Conservation (phyloP, 805 yeast species). For the Henningerozyma blattae region DNA sequence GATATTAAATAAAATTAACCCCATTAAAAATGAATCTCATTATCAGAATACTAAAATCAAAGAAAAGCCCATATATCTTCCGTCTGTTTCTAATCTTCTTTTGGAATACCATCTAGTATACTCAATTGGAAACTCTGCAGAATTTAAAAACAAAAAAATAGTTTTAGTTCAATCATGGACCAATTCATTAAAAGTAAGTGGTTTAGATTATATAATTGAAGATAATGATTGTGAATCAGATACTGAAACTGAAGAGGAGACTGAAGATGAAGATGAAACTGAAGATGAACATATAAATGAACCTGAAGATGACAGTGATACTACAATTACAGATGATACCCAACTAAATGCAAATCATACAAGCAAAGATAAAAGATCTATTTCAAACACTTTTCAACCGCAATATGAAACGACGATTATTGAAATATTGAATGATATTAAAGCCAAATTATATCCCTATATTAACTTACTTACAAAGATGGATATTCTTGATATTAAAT, state of each 20-base stretch:
- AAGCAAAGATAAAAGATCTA: too few relatives aligned
- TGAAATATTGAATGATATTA: not conserved
- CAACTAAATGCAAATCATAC: too few relatives aligned
- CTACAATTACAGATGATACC: not conserved
- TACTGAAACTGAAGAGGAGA: too few relatives aligned
- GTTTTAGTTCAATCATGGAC: not conserved
- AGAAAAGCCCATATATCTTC: not conserved
- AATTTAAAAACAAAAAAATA: not conserved
- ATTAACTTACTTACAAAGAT: slow-evolving; percentile 5
- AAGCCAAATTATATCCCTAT: slow-evolving; percentile 1
- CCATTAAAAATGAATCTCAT: too few relatives aligned
- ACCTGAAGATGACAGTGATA: not conserved
- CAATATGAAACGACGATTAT: not conserved
- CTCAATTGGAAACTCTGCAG: not conserved
- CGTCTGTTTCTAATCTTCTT: not conserved
- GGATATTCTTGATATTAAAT: slow-evolving; percentile 18
- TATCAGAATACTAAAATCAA: too few relatives aligned
- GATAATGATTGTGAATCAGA: too few relatives aligned
- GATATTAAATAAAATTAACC: too few relatives aligned
- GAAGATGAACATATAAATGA: too few relatives aligned
- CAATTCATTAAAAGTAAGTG: not conserved
- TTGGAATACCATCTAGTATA: too few relatives aligned
- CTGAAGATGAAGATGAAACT: too few relatives aligned
- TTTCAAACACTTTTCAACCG: not conserved
- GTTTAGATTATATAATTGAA: not conserved